Percentiles rank a stretch among this genome's conserved stretches.
Evolutionary conservation across 2,329 filamentous ascomycete genomes (phyloP).

Genomic region (Bipolaris gigantea): DNA sequence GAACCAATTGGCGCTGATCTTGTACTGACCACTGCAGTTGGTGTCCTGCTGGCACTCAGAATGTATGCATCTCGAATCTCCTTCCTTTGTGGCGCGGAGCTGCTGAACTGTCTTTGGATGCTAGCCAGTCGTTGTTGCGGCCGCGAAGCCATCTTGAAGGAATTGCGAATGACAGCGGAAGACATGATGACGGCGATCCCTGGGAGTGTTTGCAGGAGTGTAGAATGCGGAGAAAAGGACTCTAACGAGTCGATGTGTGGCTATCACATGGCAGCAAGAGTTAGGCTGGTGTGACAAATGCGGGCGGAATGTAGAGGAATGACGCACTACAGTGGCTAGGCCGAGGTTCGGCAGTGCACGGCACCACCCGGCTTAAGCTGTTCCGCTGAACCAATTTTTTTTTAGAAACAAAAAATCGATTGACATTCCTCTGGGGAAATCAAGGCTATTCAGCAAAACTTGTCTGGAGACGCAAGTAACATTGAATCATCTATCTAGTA

Average conservation of each 20-base stretch:
- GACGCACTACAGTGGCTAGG: conserved; percentile 6
- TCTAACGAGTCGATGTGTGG: conserved; percentile 27
- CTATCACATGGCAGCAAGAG: conserved; percentile 38
- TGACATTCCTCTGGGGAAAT: neutral
- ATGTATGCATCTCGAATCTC: conserved; percentile 94
- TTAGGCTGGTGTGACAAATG: conserved; percentile 20
- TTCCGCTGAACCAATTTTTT: neutral
- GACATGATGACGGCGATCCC: conserved; percentile 28
- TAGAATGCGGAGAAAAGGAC: conserved; percentile 16
- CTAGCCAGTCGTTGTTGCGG: conserved; percentile 43
- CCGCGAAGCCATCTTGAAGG: conserved; percentile 40
- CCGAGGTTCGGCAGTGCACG: conserved; percentile 36
- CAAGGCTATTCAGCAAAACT: neutral
- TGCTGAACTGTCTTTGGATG: conserved; percentile 45
- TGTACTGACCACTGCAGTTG: conserved; percentile 74
- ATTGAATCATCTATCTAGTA: neutral
- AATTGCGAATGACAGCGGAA: conserved; percentile 36
- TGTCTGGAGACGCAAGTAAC: neutral
- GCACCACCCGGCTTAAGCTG: conserved; percentile 30
- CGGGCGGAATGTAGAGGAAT: conserved; percentile 34
- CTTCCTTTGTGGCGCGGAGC: conserved; percentile 45
- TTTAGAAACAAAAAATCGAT: too few relatives aligned
- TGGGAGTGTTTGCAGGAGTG: neutral
- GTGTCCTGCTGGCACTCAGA: conserved; percentile 83
- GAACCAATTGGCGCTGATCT: neutral